Base-by-base conservation (phyloP, 2,329 filamentous ascomycete genomes). In the Aspergillus sergii region DNA sequence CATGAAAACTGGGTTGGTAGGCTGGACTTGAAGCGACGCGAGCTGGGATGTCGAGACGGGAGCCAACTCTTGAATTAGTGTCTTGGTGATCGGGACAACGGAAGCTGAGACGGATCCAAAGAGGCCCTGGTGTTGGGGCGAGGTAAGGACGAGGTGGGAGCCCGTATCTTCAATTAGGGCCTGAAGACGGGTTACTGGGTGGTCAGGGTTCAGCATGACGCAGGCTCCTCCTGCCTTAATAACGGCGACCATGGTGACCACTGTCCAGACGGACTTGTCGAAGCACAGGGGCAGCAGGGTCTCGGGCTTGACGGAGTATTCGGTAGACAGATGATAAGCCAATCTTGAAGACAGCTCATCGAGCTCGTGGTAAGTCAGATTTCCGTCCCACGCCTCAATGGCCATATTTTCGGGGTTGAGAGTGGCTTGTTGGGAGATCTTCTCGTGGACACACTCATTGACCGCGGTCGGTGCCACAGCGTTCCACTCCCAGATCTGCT, bases 1-100 rank as follows among this genome's bases (percentile, higher is more conserved):
- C 5, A 86, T 79, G 69, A 85, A 89, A 4, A 30, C 59, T 12
- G 59, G 51, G n/a, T 56, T 32, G 7, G 7, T n/a, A 10, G 58
- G 36, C n/a, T 16, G 41, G 28, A 39, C 28, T 2, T 23, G n/a
- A 12, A 59, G 51, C 19, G 32, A 36, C n/a, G 21, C n/a, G 10
- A 23, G 4, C 19, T n/a, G 51, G n/a, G 32, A 36, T 21, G 19
- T 23, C 19, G 51, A 36, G 19, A 54, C 51, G 7, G 51, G 51
- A 9, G 51, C 9, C 46, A 50, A 11, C 16, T 50, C 26, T 26
- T 50, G 46, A 11, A 50, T 50, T 11, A 50, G 16, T 9, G 46
- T 19, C 19, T 19, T 28, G 7, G 46, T 50, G 50, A 34, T 62
- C 50, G 26, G 61, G 32, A 57, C 43, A 36, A 61, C 45, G 23